phyloP scores from a whole-genome alignment of 2,329 filamentous ascomycete genomes.

The Nigrospora oryzae region DNA sequence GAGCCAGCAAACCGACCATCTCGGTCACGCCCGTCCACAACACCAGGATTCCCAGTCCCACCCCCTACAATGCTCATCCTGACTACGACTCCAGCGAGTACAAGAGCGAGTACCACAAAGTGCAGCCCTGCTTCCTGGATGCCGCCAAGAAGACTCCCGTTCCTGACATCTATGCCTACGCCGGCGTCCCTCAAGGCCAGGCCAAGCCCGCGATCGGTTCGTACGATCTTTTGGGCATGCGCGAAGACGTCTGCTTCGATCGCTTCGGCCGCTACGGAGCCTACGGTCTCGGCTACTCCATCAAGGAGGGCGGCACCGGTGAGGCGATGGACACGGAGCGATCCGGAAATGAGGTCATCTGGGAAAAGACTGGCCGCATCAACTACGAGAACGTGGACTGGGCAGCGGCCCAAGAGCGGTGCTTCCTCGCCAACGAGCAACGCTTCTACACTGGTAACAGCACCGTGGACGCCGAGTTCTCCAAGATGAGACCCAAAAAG shows the following conservation, averaged over 20 bases:
- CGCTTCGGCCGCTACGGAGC: conserved; percentile 76
- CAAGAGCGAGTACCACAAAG: conserved; percentile 38
- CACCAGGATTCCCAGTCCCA: conserved; percentile 33
- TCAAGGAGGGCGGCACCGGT: conserved; percentile 60
- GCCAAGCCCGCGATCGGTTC: conserved; percentile 73
- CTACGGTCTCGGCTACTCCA: conserved; percentile 78
- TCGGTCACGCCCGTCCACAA: conserved; percentile 16
- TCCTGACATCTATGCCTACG: conserved; percentile 59
- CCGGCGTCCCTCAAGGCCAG: conserved; percentile 66
- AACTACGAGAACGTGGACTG: conserved; percentile 48
- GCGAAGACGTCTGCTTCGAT: conserved; percentile 79
- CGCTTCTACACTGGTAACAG: conserved; percentile 45
- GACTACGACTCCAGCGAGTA: conserved; percentile 52
- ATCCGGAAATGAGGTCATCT: conserved; percentile 55
- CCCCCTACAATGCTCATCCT: conserved; percentile 61
- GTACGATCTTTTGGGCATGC: conserved; percentile 63
- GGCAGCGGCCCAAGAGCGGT: conserved; percentile 43
- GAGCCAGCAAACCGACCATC: conserved; percentile 7
- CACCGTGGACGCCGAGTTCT: conserved; percentile 17
- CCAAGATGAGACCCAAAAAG: conserved; percentile 23
- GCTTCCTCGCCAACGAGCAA: conserved; percentile 50
- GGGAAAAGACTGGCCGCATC: conserved; percentile 45
- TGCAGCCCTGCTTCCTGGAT: conserved; percentile 57
- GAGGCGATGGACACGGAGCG: conserved; percentile 66
- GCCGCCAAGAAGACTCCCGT: conserved; percentile 44